Evolutionary conservation across 2,329 filamentous ascomycete genomes (phyloP), one percentile per base, ranked within the genome.

Genomic region (Albifimbria verrucaria): DNA sequence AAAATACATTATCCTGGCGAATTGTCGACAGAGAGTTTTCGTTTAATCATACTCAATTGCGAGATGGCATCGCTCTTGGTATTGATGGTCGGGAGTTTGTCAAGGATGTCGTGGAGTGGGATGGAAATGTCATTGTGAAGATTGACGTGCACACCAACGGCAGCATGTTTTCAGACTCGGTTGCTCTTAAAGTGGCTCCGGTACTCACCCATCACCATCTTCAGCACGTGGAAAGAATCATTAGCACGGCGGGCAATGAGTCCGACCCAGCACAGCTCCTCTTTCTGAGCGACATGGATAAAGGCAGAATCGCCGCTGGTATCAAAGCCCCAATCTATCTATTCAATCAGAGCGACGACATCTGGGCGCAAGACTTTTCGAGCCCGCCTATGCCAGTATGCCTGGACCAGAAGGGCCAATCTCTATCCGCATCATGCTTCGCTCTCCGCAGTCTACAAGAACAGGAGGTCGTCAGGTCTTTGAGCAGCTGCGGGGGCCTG

Each of bases 281-380:
- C 9, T 69, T 68, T 55, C 57, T 60, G 17, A 25, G 51, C 24
- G 44, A 59, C 23, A 36, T 69, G 9, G 42, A 53, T 18, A 36
- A 51, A 6, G 48, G 56, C n/a, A 54, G 57, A 2, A 48, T 46
- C 0, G 23, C 49, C 1, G 54, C 61, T 1, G 57, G 59, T 1
- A 52, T 65, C 5, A 12, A 58, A 15, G 44, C 57, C 7, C 59
- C 63, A 0, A 46, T 69, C 1, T 51, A 59, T 11, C 46, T 55
- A 4, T 54, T 72, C 53, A 56, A 63, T 18, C 49, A 53, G 2
- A 60, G 55, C 22, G 56, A 52, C 28, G 68, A 73, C 52, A 58
- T 66, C 44, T 75, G 70, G 72, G 62, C 65, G 2, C 72, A 74
- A 53, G 71, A 75, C 50, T 66, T 70, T 54, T 75, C 28, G 70